Evolutionary conservation across 2,329 filamentous ascomycete genomes (phyloP).

Genomic region (Ascocoryne sarcoides): DNA sequence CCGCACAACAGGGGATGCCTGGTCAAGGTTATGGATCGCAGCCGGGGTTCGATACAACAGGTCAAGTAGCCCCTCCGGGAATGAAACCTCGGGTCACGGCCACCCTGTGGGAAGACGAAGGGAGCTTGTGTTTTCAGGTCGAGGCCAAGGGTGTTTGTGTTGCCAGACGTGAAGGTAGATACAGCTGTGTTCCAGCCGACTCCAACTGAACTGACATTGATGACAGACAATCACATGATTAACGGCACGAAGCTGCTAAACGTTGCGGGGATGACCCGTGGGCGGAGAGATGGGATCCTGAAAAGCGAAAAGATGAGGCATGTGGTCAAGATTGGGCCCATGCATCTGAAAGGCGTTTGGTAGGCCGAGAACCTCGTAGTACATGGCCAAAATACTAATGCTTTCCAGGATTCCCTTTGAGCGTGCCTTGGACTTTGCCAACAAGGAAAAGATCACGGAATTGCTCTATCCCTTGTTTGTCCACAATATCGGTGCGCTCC

Average conservation of each 20-base stretch:
- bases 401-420: constrained; percentile 85
- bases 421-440: constrained; percentile 93
- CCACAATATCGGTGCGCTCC: constrained; percentile 86
- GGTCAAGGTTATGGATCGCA: constrained; percentile 40
- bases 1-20: constrained; percentile 40
- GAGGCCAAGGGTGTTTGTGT: constrained; percentile 95
- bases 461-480: constrained; percentile 92
- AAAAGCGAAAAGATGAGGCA: constrained; percentile 97
- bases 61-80: constrained; percentile 81
- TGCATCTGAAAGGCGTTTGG: constrained; percentile 98
- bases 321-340: constrained; percentile 97
- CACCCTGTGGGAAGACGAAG: constrained; percentile 96
- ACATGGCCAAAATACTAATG: constrained; percentile 2
- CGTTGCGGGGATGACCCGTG: constrained; percentile 95
- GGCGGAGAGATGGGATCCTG: constrained; percentile 86
- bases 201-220: constrained; percentile 5
- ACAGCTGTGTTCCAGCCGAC: background rate
- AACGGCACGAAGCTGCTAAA: constrained; percentile 96
- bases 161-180: constrained; percentile 77
- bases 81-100: constrained; percentile 97
- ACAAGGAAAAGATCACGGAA: constrained; percentile 99
- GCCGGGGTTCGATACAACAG: constrained; percentile 67
- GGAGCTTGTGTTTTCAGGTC: constrained; percentile 94
- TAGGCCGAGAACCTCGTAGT: constrained; percentile 45
- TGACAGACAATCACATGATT: constrained; percentile 92